Base-by-base conservation (phyloP, 306 rosid species). In the Casuarina glauca region DNA sequence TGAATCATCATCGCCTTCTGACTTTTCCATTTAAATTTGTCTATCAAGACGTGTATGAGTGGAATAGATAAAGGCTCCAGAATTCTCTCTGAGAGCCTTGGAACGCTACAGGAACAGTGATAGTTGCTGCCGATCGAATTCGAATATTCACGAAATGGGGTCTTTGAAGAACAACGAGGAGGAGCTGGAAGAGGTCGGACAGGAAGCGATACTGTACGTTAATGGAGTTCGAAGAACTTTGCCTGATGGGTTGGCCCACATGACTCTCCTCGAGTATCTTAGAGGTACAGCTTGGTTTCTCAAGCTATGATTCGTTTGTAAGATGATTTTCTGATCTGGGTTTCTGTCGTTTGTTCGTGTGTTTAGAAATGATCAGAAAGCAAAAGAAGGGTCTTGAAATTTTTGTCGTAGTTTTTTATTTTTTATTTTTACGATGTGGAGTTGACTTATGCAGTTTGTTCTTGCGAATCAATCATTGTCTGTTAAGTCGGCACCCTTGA, bases 241-340 rank as follows among this genome's bases (percentile, higher is more conserved):
- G 60, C 88, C 96, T 45, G 89, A 95, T 82, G 97, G 96, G 44
- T 82, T 91, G 36, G 97, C 99, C 73, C 97, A 95, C 82, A 80
- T 93, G 50, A 93, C 96, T 36, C 93, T 91, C 71, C 93, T 95
- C 4, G 99, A 95, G 81, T 95, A 93, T 85, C 97, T 95, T 69
- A 88, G 97, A 91, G 99, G 99, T 91, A 77, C 70, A 20, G 6
- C 50, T 12, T 44, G 67, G 38, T 76, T 38, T 32, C 15, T 74
- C 68, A 12, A 19, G 60, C 0, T 38, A 44, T 6, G 9, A 6
- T 54, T 38, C 3, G 35, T 45, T 13, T 79, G 16, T 20, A 48
- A 5, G 57, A 70, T 5, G 9, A 10, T 58, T 43, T 43, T 39
- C 39, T 8, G 48, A 52, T 76, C 46, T 75, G 63, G 54, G 49